Conservation (phyloP, 2,329 filamentous ascomycete genomes). For the Penicillium aurantiogriseum region DNA sequence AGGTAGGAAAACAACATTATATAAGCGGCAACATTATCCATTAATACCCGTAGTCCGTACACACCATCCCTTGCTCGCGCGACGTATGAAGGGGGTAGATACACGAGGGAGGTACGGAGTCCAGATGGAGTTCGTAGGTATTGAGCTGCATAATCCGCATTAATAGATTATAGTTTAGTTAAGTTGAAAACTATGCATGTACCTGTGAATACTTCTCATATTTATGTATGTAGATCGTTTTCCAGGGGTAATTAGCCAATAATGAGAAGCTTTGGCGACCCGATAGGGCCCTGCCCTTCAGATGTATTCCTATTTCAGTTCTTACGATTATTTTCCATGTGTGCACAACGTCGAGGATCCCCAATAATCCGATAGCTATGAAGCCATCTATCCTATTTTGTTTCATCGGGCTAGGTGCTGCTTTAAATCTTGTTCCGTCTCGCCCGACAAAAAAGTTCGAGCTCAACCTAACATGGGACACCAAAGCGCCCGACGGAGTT, state of each 20-base stretch:
- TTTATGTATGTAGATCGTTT: too few species aligned
- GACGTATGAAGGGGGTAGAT: not conserved
- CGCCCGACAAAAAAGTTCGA: constrained; percentile 19
- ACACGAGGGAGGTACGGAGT: too few species aligned
- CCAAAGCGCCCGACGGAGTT: constrained; percentile 29
- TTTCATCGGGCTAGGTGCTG: not conserved
- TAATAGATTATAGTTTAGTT: too few species aligned
- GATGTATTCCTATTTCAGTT: not conserved
- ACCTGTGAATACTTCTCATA: too few species aligned
- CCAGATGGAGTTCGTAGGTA: too few species aligned
- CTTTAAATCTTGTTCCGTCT: not conserved
- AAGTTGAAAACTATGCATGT: too few species aligned
- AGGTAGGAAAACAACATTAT: not conserved
- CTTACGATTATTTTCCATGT: not conserved
- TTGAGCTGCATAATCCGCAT: too few species aligned
- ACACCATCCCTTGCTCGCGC: not conserved
- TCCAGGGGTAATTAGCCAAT: too few species aligned
- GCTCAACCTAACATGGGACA: constrained; percentile 34
- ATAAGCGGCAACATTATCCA: not conserved
- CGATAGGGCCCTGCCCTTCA: too few species aligned
- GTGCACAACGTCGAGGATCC: not conserved
- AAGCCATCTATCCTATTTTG: not conserved
- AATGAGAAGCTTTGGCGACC: too few species aligned
- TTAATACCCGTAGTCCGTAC: not conserved
- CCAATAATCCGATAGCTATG: not conserved